phyloP scores from a whole-genome alignment of 352 stramenopile genomes.

The Phytophthora fragariae region DNA sequence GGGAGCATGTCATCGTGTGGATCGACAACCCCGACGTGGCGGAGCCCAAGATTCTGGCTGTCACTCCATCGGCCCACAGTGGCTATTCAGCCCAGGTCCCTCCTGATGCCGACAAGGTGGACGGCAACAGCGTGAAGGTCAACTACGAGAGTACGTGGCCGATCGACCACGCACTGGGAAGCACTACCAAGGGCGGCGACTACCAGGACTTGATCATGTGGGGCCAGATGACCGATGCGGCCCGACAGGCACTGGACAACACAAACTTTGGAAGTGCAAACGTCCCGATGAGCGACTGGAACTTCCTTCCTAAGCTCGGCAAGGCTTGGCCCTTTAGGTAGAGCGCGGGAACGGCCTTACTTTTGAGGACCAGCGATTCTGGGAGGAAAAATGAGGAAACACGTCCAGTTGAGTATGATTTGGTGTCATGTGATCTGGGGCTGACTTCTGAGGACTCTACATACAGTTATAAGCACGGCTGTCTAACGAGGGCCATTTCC shows the following conservation, averaged over 20 bases:
- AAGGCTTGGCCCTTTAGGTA: background rate
- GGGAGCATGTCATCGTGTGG: background rate
- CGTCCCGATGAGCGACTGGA: background rate
- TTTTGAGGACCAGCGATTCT: too few species aligned
- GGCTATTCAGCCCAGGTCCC: conserved; percentile 1
- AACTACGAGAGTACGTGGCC: conserved; percentile 7
- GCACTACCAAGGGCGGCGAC: conserved; percentile 1
- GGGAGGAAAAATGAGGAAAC: too few species aligned
- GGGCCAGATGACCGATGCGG: background rate
- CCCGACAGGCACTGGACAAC: background rate
- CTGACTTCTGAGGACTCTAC: too few species aligned
- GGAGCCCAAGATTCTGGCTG: conserved; percentile 3
- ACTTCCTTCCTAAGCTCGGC: conserved; percentile 1
- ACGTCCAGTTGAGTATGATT: too few species aligned
- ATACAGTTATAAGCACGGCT: too few species aligned
- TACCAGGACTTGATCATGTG: conserved; percentile 7
- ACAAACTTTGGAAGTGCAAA: conserved; percentile 1
- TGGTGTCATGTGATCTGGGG: too few species aligned
- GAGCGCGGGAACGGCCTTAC: background rate
- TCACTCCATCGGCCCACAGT: background rate
- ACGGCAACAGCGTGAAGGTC: background rate
- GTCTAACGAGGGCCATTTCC: too few species aligned
- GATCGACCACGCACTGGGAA: conserved; percentile 1
- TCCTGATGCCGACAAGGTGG: conserved; percentile 1
- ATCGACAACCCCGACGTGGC: conserved; percentile 1